These are phyloP conservation scores for Marsdenia floribunda DNA, from an alignment of 257 asterid species.

Conservation along the genomic window DNA sequence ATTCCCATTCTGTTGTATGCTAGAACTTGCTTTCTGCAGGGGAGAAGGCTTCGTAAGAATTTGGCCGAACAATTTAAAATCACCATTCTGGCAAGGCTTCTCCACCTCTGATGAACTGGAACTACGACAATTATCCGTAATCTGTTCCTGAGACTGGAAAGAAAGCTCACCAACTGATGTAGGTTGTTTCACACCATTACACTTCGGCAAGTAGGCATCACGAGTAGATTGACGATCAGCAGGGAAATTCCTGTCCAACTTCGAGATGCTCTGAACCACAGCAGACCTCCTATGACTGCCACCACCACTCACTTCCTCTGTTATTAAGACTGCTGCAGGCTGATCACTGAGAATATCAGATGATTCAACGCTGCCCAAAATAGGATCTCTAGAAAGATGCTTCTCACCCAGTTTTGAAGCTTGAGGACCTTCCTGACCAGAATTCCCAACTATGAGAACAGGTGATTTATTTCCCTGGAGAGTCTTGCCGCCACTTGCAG, in stretches of 20 bases:
- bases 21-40: constrained; percentile 41
- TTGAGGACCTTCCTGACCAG: constrained; percentile 28
- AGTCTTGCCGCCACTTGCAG: constrained; percentile 45
- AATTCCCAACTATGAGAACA: constrained; percentile 24
- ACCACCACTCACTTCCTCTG: constrained; percentile 38
- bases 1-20: constrained; percentile 26
- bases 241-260: constrained; percentile 30
- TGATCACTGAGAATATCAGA: constrained; percentile 46
- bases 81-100: constrained; percentile 61
- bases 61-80: constrained; percentile 89
- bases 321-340: constrained; percentile 44
- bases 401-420: constrained; percentile 32
- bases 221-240: constrained; percentile 17
- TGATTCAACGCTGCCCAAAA: constrained; percentile 33
- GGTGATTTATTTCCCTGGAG: constrained; percentile 26
- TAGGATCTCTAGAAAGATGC: constrained; percentile 29
- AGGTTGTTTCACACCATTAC: constrained; percentile 35
- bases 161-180: constrained; percentile 29
- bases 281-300: constrained; percentile 30
- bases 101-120: constrained; percentile 47
- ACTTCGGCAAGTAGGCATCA: constrained; percentile 47
- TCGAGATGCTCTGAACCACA: constrained; percentile 29
- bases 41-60: constrained; percentile 51
- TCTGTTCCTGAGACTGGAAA: constrained; percentile 32
- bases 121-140: constrained; percentile 25